Percentiles rank a stretch among this genome's conserved stretches.
Evolutionary conservation across 106 monocot species (phyloP).

Genomic region (Dendrobium huoshanense): DNA sequence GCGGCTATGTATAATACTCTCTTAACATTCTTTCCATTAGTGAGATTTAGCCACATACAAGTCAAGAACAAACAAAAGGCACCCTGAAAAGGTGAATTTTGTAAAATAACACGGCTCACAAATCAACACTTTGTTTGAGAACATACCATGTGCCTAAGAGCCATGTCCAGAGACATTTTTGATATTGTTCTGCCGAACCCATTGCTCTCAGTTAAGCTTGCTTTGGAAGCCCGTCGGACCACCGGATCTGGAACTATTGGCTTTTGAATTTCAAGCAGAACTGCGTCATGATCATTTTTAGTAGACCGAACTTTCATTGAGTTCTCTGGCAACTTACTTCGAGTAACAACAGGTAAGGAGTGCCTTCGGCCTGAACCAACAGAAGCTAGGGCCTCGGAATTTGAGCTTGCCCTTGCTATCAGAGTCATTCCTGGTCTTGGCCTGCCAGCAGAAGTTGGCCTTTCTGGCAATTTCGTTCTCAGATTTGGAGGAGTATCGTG

Average conservation of each 20-base stretch:
- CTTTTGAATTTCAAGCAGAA: conserved; percentile 30
- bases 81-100: too few species aligned
- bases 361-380: conserved; percentile 29
- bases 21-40: not conserved
- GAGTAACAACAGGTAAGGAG: conserved; percentile 35
- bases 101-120: not conserved
- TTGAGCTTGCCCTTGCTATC: conserved; percentile 24
- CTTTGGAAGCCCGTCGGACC: conserved; percentile 22
- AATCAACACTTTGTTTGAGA: not conserved
- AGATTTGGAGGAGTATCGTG: conserved; percentile 78
- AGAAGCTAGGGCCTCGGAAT: conserved; percentile 35
- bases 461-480: conserved; percentile 68
- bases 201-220: conserved; percentile 40
- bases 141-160: conserved; percentile 88
- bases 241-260: conserved; percentile 11
- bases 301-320: conserved; percentile 8
- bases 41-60: not conserved
- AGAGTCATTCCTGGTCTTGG: conserved; percentile 57
- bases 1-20: not conserved
- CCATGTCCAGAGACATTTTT: conserved; percentile 96
- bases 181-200: conserved; percentile 94
- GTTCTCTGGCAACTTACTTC: conserved; percentile 63
- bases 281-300: conserved; percentile 41
- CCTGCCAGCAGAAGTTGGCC: conserved; percentile 72
- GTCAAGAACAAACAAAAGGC: too few species aligned